Conservation (phyloP, 257 asterid genomes). For the Primulina tabacum region DNA sequence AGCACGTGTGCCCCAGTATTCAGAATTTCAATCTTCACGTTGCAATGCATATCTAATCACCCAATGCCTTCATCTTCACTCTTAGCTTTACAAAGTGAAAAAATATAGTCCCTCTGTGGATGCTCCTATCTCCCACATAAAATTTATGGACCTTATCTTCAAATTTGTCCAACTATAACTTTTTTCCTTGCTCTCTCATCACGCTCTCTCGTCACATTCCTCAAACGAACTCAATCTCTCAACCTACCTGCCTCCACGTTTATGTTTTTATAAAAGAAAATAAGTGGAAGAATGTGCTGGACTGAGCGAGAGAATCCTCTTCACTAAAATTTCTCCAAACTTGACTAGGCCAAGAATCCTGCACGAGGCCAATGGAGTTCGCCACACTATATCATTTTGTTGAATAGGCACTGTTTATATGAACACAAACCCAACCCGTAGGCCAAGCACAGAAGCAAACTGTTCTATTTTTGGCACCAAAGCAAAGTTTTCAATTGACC, state of each 20-base stretch:
- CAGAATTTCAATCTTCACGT: conserved; percentile 31
- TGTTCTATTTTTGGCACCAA: conserved; percentile 48
- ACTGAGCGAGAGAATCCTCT: conserved; percentile 35
- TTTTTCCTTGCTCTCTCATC: conserved; percentile 49
- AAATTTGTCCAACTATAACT: conserved; percentile 49
- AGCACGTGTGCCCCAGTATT: background rate
- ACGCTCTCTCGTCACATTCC: conserved; percentile 41
- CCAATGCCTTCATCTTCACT: conserved; percentile 32
- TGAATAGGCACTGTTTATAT: conserved; percentile 39
- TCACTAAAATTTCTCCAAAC: conserved; percentile 48
- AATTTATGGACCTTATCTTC: conserved; percentile 38
- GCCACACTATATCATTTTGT: conserved; percentile 54
- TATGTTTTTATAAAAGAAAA: conserved; percentile 44
- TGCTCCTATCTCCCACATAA: conserved; percentile 45
- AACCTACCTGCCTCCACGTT: conserved; percentile 43
- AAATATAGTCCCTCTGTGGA: conserved; percentile 34
- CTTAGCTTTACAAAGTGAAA: conserved; percentile 39
- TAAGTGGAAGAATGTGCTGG: conserved; percentile 43
- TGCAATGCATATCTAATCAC: conserved; percentile 40
- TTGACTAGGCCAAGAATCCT: conserved; percentile 48
- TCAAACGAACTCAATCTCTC: conserved; percentile 35
- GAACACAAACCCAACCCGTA: conserved; percentile 44
- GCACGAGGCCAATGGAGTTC: conserved; percentile 42
- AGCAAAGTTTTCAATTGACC: conserved; percentile 32
- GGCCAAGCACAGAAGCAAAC: conserved; percentile 54